These are phyloP conservation scores for Brassica hybrid DNA, from an alignment of 441 rosid species.

Conservation along the genomic window DNA sequence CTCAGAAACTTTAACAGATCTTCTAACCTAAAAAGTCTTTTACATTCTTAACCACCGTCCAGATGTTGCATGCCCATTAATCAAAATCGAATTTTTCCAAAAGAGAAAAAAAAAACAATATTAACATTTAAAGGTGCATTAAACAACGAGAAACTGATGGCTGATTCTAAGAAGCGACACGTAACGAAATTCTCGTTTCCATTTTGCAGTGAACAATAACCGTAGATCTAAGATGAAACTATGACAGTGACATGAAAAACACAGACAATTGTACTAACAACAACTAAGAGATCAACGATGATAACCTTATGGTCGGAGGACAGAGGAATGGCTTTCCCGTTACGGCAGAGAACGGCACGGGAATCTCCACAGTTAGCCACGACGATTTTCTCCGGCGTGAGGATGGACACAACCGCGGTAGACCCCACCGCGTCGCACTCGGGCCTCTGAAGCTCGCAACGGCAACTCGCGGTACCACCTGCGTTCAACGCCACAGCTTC, in stretches of 20 bases:
- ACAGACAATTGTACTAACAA: not conserved
- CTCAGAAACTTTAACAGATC: constrained; percentile 38
- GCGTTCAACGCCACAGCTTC: constrained; percentile 51
- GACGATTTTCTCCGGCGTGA: constrained; percentile 56
- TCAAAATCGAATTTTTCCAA: not conserved
- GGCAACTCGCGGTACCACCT: constrained; percentile 45
- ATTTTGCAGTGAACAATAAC: constrained; percentile 30
- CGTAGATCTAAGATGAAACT: constrained; percentile 24
- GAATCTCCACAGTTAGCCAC: constrained; percentile 77
- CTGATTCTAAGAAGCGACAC: constrained; percentile 25
- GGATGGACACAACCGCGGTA: constrained; percentile 61
- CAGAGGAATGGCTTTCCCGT: constrained; percentile 55
- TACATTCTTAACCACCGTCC: constrained; percentile 37
- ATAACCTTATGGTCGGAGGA: constrained; percentile 66
- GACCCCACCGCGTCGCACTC: constrained; percentile 74
- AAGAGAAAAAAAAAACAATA: not conserved
- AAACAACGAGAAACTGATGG: constrained; percentile 21
- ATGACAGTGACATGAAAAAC: not conserved
- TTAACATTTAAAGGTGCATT: not conserved
- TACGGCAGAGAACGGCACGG: constrained; percentile 65
- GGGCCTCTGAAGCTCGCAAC: constrained; percentile 69
- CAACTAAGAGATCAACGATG: not conserved
- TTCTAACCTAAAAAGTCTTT: constrained; percentile 28
- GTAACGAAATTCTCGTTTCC: constrained; percentile 33
- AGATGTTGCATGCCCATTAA: constrained; percentile 36